Evolutionary conservation across 2,329 filamentous ascomycete species (phyloP).

Genomic region (Zalaria obscura): DNA sequence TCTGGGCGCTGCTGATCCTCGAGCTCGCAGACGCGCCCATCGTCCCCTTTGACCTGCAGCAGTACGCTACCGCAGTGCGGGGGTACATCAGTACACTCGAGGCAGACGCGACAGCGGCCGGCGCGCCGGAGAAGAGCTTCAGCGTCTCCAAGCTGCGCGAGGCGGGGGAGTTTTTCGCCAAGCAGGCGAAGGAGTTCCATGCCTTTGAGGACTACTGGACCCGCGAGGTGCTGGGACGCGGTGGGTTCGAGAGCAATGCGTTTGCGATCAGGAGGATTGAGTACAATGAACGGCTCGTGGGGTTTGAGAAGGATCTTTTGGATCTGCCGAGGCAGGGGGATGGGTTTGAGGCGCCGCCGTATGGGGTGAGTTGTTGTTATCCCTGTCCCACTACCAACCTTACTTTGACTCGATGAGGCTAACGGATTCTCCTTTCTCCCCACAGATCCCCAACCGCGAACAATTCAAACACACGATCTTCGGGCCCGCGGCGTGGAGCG

Average conservation of each 20-base stretch:
- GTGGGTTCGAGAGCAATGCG: constrained; percentile 61
- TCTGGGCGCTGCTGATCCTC: constrained; percentile 69
- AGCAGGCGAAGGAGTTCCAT: constrained; percentile 50
- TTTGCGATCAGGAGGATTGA: constrained; percentile 53
- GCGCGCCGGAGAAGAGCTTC: constrained; percentile 27
- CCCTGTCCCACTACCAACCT: neutral
- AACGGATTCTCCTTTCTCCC: neutral
- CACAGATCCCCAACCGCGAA: constrained; percentile 64
- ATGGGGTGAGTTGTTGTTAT: constrained; percentile 49
- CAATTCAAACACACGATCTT: constrained; percentile 93
- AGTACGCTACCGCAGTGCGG: constrained; percentile 54
- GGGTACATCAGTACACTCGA: constrained; percentile 54
- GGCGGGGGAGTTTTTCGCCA: constrained; percentile 47
- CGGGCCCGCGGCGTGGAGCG: constrained; percentile 66
- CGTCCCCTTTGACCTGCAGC: constrained; percentile 64
- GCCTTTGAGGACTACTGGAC: constrained; percentile 71
- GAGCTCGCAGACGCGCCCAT: constrained; percentile 73
- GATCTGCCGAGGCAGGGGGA: constrained; percentile 48
- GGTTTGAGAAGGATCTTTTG: constrained; percentile 71
- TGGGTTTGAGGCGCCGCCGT: constrained; percentile 8
- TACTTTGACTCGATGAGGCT: no score
- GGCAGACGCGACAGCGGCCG: constrained; percentile 37
- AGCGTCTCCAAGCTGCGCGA: constrained; percentile 46
- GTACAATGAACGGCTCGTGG: constrained; percentile 66
- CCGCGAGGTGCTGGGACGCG: constrained; percentile 47